phyloP scores from a whole-genome alignment of 345 rosid species.

The Mangifera indica region DNA sequence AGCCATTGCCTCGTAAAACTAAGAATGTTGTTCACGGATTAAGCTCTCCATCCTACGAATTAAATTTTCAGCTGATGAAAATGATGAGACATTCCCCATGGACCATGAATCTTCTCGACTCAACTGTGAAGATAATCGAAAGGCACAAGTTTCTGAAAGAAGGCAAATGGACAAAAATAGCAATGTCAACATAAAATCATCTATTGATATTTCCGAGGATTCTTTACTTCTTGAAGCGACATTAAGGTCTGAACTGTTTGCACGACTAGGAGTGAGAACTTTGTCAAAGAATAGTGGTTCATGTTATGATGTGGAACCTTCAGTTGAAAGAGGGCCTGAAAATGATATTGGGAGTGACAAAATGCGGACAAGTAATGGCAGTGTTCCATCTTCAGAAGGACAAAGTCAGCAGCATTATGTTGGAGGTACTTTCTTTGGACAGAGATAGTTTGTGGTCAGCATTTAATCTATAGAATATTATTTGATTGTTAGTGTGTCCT shows the following conservation, averaged over 20 bases:
- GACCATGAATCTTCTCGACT: conserved; percentile 41
- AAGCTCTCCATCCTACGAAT: conserved; percentile 56
- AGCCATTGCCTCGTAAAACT: conserved; percentile 55
- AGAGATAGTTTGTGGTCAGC: conserved; percentile 8
- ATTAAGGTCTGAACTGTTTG: conserved; percentile 79
- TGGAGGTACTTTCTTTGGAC: conserved; percentile 43
- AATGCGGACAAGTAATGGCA: conserved; percentile 51
- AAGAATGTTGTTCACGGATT: conserved; percentile 41
- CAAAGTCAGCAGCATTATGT: conserved; percentile 37
- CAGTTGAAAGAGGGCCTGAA: conserved; percentile 48
- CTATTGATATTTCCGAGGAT: conserved; percentile 39
- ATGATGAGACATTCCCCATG: conserved; percentile 54
- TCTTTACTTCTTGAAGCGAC: conserved; percentile 76
- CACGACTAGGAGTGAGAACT: conserved; percentile 53
- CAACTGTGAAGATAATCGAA: conserved; percentile 35
- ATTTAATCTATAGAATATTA: not conserved
- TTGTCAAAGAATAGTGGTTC: conserved; percentile 42
- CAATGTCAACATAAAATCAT: conserved; percentile 22
- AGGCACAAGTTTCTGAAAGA: conserved; percentile 32
- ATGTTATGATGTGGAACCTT: conserved; percentile 37
- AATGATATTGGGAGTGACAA: conserved; percentile 62
- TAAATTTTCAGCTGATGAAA: conserved; percentile 56
- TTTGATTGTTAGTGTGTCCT: not conserved
- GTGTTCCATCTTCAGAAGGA: conserved; percentile 42
- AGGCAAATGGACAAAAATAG: conserved; percentile 22